These are phyloP conservation scores for Hanseniaspora lindneri DNA, from an alignment of 805 yeast species.

Conservation along the genomic window DNA sequence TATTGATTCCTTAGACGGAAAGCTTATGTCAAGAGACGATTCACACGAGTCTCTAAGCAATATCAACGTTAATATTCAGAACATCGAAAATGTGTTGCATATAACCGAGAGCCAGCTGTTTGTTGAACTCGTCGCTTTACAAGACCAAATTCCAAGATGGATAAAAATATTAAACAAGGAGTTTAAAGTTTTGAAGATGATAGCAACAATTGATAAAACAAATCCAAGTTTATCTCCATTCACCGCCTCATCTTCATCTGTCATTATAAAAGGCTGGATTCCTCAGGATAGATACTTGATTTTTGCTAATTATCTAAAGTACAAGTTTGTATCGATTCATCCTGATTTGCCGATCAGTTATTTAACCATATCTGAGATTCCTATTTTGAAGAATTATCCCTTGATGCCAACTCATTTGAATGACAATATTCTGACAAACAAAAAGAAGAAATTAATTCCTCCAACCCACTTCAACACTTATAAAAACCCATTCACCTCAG, in stretches of 20 bases:
- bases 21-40: slow-evolving; percentile 35
- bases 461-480: slow-evolving; percentile 85
- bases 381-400: slow-evolving; percentile 27
- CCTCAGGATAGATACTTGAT: slow-evolving; percentile 63
- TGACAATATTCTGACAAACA: slow-evolving; percentile 31
- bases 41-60: slow-evolving; percentile 30
- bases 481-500: slow-evolving; percentile 76
- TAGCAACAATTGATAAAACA: slow-evolving; percentile 53
- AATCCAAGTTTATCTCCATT: no score
- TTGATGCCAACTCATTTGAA: slow-evolving; percentile 16
- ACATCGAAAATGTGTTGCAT: slow-evolving; percentile 47
- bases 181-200: slow-evolving; percentile 38
- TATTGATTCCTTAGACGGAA: slow-evolving; percentile 82
- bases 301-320: slow-evolving; percentile 54
- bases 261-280: slow-evolving; percentile 94
- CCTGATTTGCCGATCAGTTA: slow-evolving; percentile 20
- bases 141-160: slow-evolving; percentile 69
- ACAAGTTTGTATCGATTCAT: slow-evolving; percentile 23
- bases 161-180: slow-evolving; percentile 58
- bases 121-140: slow-evolving; percentile 67
- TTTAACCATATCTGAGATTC: slow-evolving; percentile 9
- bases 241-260: no score
- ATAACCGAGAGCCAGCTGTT: slow-evolving; percentile 57
- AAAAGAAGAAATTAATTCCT: slow-evolving; percentile 39
- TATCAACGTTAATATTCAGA: slow-evolving; percentile 40